Evolutionary conservation across 495 filamentous ascomycete species (phyloP).

Genomic region (Daldinia grandis): DNA sequence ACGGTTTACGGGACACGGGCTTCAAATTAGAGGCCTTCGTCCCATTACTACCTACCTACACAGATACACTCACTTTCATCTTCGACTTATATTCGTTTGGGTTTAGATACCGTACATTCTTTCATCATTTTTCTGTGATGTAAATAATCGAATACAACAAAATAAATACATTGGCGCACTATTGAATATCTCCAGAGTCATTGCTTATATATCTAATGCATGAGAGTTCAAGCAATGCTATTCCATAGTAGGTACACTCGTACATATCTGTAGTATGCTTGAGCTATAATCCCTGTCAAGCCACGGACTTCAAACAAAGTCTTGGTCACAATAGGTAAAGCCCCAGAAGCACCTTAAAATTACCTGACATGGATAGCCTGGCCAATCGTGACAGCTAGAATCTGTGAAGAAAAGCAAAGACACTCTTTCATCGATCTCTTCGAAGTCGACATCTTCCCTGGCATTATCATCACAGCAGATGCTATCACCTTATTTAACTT

Average conservation of each 20-base stretch:
- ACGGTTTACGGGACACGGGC: conserved; percentile 2
- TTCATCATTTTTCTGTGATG: background rate
- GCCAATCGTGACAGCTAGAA: conserved; percentile 29
- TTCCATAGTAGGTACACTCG: background rate
- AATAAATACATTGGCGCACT: conserved; percentile 12
- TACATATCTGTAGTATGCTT: conserved; percentile 16
- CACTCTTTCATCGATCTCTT: conserved; percentile 16
- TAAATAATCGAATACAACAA: background rate
- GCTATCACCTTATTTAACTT: conserved; percentile 16
- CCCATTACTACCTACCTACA: no score
- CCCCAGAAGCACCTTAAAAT: conserved; percentile 44
- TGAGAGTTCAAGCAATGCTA: background rate
- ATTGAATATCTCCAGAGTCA: background rate
- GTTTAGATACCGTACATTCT: background rate
- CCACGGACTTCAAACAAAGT: conserved; percentile 30
- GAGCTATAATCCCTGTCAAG: conserved; percentile 33
- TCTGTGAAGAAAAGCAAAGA: conserved; percentile 25
- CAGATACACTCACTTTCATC: background rate
- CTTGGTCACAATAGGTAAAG: conserved; percentile 32
- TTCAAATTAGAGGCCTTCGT: conserved; percentile 2
- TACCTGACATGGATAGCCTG: conserved; percentile 36
- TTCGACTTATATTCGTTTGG: background rate
- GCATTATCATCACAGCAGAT: conserved; percentile 9
- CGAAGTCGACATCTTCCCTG: conserved; percentile 20
- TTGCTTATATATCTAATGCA: background rate